These are phyloP conservation scores for Euphrasia confusa DNA, from an alignment of 257 asterid species.

Conservation along the genomic window DNA sequence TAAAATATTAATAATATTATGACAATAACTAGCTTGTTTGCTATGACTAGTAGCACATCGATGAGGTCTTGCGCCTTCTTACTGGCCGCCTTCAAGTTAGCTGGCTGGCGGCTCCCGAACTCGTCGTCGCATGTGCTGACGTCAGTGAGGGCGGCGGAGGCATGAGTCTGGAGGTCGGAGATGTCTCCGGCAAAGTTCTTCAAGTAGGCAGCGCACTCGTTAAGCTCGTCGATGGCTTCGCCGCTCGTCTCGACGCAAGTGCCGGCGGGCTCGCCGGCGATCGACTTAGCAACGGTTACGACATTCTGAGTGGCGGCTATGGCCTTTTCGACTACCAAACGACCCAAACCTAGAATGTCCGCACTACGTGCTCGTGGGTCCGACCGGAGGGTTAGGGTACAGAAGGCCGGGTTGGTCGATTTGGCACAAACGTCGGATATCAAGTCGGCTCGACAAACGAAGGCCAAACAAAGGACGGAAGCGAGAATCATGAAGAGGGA, in stretches of 20 bases:
- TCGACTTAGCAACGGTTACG: neutral
- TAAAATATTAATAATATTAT: too few species aligned
- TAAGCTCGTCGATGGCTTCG: constrained; percentile 18
- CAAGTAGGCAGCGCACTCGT: constrained; percentile 8
- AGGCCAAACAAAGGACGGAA: too few species aligned
- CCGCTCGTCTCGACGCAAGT: constrained; percentile 27
- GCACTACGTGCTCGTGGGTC: constrained; percentile 27
- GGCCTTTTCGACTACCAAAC: constrained; percentile 15
- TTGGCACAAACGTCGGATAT: constrained; percentile 19
- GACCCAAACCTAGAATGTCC: constrained; percentile 23
- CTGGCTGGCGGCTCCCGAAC: constrained; percentile 25
- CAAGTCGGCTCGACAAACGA: constrained; percentile 22
- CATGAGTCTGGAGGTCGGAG: neutral
- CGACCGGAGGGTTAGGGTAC: neutral
- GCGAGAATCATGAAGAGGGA: too few species aligned
- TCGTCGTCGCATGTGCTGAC: constrained; percentile 29
- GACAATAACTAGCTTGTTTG: constrained; percentile 10
- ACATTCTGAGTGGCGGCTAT: neutral
- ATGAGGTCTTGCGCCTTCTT: constrained; percentile 16
- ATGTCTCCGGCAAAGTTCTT: neutral
- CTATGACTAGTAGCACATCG: constrained; percentile 19
- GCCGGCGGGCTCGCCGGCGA: neutral
- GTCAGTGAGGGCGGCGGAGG: constrained; percentile 27
- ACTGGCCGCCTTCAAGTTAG: constrained; percentile 16
- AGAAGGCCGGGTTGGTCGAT: constrained; percentile 9